Base-by-base conservation (phyloP, 352 stramenopile genomes). In the Phytophthora constricta region DNA sequence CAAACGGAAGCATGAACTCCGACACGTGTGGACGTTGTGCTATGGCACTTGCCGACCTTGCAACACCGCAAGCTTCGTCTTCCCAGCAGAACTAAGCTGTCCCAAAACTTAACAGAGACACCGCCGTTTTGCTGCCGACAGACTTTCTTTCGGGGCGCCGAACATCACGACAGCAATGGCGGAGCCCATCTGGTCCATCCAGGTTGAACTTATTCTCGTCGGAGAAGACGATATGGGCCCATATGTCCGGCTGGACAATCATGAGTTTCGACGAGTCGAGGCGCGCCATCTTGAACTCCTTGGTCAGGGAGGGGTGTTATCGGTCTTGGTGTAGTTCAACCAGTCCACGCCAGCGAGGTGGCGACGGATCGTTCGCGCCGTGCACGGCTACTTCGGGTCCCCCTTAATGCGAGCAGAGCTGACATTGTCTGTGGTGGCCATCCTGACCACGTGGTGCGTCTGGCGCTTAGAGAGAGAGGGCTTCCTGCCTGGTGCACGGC, bases 191-290 rank as follows among this genome's bases (percentile, higher is more conserved):
- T 27, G 58, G 41, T 5, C 58, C 49, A 43, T 66, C 58, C 11
- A 66, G 25, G 37, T 66, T 66, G n/a, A 42, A 55, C 26, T 59
- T 59, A n/a, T 59, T 66, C 31, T 59, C 58, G 20, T 55, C 49
- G 4, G 58, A 58, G 41, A 59, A 66, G 13, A 50, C 13, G 22
- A 58, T 45, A 5, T 5, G 22, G 17, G n/a, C n/a, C 48, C 58
- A 66, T 11, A 53, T 54, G 3, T 45, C 58, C 17, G 58, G 17
- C 25, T 50, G 28, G 16, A 51, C 28, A 22, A 48, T 65, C 50
- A 37, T 37, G 31, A 5, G 31, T 17, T 48, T 51, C 1, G 37
- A 17, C 19, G 23, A 65, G 14, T 39, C 47, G 8, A 47, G 25
- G 3, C 45, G 33, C 16, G 42, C 34, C 8, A 56, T 1, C 49